Percentiles rank a stretch among this genome's conserved stretches.
These are phyloP conservation scores for Carex cristatella DNA, from an alignment of 176 grass and related monocot genomes.

Conservation along the genomic window DNA sequence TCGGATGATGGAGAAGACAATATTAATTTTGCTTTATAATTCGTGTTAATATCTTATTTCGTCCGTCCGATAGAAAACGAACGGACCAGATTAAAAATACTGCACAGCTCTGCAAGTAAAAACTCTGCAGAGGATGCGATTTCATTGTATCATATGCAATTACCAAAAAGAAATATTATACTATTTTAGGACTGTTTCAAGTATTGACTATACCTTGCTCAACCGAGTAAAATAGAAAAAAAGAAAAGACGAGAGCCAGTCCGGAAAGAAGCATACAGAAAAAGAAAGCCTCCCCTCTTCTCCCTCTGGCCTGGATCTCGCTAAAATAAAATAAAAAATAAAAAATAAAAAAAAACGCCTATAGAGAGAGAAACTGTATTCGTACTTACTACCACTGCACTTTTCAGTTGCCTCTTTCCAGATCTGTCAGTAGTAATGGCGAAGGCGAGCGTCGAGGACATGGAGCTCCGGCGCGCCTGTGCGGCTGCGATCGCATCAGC, in stretches of 20 bases:
- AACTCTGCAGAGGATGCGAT: too few relatives aligned
- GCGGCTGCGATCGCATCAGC: constrained; percentile 67
- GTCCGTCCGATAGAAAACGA: too few relatives aligned
- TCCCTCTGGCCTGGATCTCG: background rate
- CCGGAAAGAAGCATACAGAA: background rate
- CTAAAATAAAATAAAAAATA: background rate
- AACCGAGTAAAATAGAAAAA: background rate
- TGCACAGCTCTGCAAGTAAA: too few relatives aligned
- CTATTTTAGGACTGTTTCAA: background rate
- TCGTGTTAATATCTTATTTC: too few relatives aligned
- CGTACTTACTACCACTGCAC: constrained; percentile 6
- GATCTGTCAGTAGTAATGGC: constrained; percentile 43
- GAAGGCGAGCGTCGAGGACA: constrained; percentile 67
- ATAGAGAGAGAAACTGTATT: background rate
- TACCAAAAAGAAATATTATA: too few relatives aligned
- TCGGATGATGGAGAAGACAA: too few relatives aligned
- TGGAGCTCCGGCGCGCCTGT: constrained; percentile 79
- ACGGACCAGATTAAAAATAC: too few relatives aligned
- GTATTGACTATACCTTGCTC: background rate
- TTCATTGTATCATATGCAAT: too few relatives aligned
- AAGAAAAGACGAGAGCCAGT: background rate
- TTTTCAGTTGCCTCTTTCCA: background rate
- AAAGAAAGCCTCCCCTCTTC: background rate
- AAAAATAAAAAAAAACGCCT: background rate
- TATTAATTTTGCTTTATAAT: too few relatives aligned